Evolutionary conservation across 2,329 filamentous ascomycete genomes (phyloP), one percentile per base, ranked within the genome.

Genomic region (Alternaria ethzedia): DNA sequence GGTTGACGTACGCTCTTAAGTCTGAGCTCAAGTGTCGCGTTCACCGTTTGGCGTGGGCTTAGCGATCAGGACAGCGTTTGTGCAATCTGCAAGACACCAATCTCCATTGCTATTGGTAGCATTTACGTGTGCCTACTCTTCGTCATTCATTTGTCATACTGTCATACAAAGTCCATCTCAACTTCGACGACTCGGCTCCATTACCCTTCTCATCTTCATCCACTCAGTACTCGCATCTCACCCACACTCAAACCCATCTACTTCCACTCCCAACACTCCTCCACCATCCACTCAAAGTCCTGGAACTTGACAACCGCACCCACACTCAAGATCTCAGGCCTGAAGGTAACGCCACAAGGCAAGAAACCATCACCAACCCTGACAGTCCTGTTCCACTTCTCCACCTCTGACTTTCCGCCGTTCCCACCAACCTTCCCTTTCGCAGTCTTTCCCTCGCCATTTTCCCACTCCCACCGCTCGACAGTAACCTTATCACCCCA

Each of bases 401-500:
- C 63, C 5, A n/a, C 54, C 46, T 66, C 69, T 10, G 32, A 36
- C 32, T n/a, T 36, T 36, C 1, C 32, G 7, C 32, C 32, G 1
- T 36, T 36, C 32, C 15, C 32, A 36, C 32, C 32, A 15, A 36
- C 15, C 32, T 36, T 36, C 32, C 60, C 64, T 52, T 65, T 64
- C 5, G 47, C 54, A 21, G 21, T 41, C 36, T 41, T 41, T 3
- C 36, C 56, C 8, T 50, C 17, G 1, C 26, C 20, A 6, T 6
- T 44, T 2, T 25, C 5, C 60, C 54, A 86, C 69, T 82, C 80
- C 88, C 88, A 89, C 57, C 87, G 80, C 81, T 90, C 88, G 2
- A 84, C 79, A 20, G 82, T 79, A 11, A 86, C 71, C 6, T 75
- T 69, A 0, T 78, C 75, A 0, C 82, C 84, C 2, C 78, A 74